Evolutionary conservation across 1,284 basidiomycete genomes (phyloP).

Genomic region (Pseudozyma thailandica): DNA sequence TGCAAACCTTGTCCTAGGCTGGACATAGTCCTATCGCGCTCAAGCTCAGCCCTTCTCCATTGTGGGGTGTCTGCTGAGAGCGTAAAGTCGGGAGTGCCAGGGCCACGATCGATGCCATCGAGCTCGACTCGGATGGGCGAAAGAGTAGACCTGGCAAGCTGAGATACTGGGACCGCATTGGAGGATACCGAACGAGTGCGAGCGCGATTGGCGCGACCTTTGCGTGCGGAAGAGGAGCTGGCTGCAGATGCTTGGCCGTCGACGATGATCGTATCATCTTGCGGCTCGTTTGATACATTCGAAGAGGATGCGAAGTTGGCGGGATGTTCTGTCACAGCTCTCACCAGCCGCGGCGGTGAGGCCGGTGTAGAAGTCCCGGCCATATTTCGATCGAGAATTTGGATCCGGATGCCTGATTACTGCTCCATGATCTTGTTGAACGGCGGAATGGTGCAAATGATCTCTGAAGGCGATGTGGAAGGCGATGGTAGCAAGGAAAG

Average conservation of each 20-base stretch:
- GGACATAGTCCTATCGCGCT: constrained; percentile 36
- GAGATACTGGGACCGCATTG: constrained; percentile 32
- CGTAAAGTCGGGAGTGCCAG: constrained; percentile 54
- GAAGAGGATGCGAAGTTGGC: constrained; percentile 13
- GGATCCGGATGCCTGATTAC: no score
- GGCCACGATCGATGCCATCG: constrained; percentile 36
- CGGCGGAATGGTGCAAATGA: no score
- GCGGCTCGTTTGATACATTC: not conserved
- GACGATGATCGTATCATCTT: constrained; percentile 1
- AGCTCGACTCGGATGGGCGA: constrained; percentile 17
- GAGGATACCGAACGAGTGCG: constrained; percentile 49
- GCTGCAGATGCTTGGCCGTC: constrained; percentile 10
- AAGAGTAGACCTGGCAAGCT: constrained; percentile 21
- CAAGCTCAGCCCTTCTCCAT: constrained; percentile 39
- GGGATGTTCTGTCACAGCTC: constrained; percentile 2
- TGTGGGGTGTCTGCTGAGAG: constrained; percentile 29
- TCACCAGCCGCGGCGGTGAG: constrained; percentile 30
- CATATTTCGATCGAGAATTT: not conserved
- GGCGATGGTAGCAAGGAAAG: no score
- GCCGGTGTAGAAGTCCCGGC: not conserved
- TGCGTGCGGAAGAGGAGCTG: constrained; percentile 31
- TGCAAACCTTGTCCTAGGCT: constrained; percentile 47
- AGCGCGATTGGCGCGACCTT: constrained; percentile 22
- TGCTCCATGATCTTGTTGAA: not conserved
- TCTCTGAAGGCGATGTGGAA: no score